Conservation (phyloP, 2,329 filamentous ascomycete species). For the Pseudocercospora macadamiae region DNA sequence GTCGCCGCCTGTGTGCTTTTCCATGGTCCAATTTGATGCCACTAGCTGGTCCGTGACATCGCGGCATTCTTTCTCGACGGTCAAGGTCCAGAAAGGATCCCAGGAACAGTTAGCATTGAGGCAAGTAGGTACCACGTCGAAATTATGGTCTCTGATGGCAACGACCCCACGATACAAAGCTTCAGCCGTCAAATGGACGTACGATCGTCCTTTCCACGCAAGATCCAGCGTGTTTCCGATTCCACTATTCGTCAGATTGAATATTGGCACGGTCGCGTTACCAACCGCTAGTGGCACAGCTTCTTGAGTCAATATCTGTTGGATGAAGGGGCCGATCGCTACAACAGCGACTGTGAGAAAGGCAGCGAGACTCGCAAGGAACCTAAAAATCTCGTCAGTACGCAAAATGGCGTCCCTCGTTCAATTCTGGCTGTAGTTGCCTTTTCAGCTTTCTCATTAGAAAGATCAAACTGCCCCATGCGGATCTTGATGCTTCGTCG, state of each 20-base stretch:
- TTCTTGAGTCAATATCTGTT: neutral
- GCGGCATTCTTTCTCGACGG: neutral
- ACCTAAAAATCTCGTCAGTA: neutral
- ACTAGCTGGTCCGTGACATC: neutral
- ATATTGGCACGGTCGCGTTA: neutral
- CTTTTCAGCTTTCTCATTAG: neutral
- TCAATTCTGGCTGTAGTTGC: neutral
- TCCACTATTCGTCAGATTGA: neutral
- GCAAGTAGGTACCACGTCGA: neutral
- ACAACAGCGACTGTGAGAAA: neutral
- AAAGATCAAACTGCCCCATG: neutral
- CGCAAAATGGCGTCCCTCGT: neutral
- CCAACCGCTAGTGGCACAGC: neutral
- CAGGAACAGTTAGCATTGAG: neutral
- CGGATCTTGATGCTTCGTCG: neutral
- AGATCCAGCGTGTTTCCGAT: too few relatives aligned
- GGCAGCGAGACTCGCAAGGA: neutral
- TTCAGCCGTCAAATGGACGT: neutral
- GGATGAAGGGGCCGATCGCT: neutral
- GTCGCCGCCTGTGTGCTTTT: too few relatives aligned
- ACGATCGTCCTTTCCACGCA: too few relatives aligned
- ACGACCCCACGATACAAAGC: neutral
- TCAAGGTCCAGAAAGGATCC: neutral
- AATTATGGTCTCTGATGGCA: neutral
- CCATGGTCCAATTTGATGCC: neutral